phyloP scores from a whole-genome alignment of 306 rosid genomes.

The Cucumis sativus region Cucumber_9930_V3 NC_026660.2:21975501-21976000 shows the following conservation, averaged over 20 bases:
- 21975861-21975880: background rate
- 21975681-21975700: background rate
- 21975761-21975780: background rate
- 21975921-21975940: background rate
- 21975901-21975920: background rate
- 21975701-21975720: background rate
- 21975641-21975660: background rate
- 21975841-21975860: background rate
- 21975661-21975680: background rate
- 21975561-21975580: background rate
- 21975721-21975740: background rate
- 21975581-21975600: no score
- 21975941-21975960: background rate
- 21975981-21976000: background rate
- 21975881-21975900: background rate
- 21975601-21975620: background rate
- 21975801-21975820: background rate
- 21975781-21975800: background rate
- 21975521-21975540: background rate
- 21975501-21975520: background rate
- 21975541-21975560: background rate
- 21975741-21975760: background rate
- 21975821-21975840: conserved; percentile 8
- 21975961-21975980: background rate
- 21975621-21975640: background rate